Percentiles rank a stretch among this genome's conserved stretches.
Conservation (phyloP, 805 yeast genomes). For the Yamadazyma paraphyllophila region DNA sequence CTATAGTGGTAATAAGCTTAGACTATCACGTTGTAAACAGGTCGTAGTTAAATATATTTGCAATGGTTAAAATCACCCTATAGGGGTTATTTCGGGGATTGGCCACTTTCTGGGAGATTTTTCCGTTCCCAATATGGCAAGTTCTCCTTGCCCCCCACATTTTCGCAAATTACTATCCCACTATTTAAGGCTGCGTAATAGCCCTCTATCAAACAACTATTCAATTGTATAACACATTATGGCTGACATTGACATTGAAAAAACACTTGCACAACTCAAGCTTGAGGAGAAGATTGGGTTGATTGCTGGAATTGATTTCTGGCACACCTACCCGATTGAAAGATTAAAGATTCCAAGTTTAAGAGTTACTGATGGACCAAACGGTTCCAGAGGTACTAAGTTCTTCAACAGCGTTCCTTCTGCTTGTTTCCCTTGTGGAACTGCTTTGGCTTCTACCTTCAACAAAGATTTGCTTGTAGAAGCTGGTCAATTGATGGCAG, state of each 20-base stretch:
- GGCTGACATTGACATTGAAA: conserved; percentile 25
- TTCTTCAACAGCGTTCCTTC: conserved; percentile 53
- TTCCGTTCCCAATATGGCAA: not conserved
- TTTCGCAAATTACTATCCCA: not conserved
- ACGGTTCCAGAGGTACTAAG: conserved; percentile 61
- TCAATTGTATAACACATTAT: conserved; percentile 3
- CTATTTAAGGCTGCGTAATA: not conserved
- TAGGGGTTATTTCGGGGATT: not conserved
- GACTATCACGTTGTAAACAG: no score
- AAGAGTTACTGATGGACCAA: conserved; percentile 58
- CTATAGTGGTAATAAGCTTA: no score
- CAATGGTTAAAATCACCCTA: no score
- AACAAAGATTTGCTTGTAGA: conserved; percentile 45
- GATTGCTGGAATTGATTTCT: conserved; percentile 42
- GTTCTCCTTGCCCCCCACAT: not conserved
- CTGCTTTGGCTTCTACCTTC: conserved; percentile 58
- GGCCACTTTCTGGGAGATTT: not conserved
- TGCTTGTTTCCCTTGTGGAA: conserved; percentile 62
- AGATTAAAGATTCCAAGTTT: conserved; percentile 46
- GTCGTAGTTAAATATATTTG: no score
- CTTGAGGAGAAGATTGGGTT: conserved; percentile 32
- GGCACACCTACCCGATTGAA: conserved; percentile 47
- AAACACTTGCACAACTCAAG: conserved; percentile 18
- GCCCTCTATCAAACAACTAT: not conserved
- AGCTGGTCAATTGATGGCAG: conserved; percentile 53